Evolutionary conservation across 2,329 filamentous ascomycete genomes (phyloP).

Genomic region (Aureobasidium uvarum): DNA sequence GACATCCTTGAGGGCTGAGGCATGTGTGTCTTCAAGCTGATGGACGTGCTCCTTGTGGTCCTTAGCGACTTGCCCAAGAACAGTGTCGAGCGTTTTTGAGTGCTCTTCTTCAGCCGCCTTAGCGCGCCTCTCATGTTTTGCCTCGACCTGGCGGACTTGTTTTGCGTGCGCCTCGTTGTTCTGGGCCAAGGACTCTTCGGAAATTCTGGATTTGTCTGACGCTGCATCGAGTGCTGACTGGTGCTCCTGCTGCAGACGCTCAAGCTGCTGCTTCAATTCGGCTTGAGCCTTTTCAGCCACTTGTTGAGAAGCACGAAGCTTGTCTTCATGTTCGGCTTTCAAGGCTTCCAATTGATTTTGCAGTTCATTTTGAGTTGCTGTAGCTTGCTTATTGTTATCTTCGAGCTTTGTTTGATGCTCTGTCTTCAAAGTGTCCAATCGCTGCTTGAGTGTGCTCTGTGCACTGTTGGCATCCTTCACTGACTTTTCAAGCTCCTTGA

Average conservation of each 20-base stretch:
- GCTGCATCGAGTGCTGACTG: conserved; percentile 20
- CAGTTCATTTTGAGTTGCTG: neutral
- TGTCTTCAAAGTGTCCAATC: conserved; percentile 23
- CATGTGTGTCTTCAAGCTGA: conserved; percentile 7
- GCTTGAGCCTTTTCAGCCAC: conserved; percentile 15
- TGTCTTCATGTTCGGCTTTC: conserved; percentile 27
- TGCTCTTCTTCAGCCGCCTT: neutral
- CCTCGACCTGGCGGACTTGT: conserved; percentile 4
- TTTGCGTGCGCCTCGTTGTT: conserved; percentile 7
- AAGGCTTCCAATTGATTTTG: neutral
- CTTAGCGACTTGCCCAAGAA: neutral
- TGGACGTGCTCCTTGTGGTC: neutral
- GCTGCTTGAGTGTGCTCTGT: conserved; percentile 17
- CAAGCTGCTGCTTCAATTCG: conserved; percentile 6
- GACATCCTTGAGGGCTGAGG: conserved; percentile 9
- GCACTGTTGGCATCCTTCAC: neutral
- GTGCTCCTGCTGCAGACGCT: conserved; percentile 9
- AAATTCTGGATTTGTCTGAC: conserved; percentile 16
- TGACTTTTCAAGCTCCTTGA: conserved; percentile 1
- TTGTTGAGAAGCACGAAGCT: conserved; percentile 23
- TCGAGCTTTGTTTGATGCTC: conserved; percentile 26
- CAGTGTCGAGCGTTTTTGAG: neutral
- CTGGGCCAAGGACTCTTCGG: conserved; percentile 3
- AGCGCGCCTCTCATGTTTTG: neutral
- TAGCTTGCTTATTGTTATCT: conserved; percentile 23